Evolutionary conservation across 805 yeast species (phyloP).

Genomic region (Candida ascalaphidarum): DNA sequence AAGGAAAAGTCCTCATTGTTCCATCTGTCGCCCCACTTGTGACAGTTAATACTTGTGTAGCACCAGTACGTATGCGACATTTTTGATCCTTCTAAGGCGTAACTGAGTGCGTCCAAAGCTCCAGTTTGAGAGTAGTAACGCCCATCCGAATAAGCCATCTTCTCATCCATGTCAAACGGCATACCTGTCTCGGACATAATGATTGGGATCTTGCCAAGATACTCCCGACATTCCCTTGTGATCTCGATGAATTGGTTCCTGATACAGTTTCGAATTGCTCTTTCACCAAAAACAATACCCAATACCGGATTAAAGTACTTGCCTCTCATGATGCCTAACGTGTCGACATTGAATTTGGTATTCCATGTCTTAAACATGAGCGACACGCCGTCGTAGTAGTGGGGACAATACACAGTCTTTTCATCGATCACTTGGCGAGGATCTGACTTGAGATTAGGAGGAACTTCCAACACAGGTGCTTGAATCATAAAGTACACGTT

Average conservation of each 20-base stretch:
- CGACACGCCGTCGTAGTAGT: slow-evolving; percentile 92
- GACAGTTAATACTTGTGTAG: slow-evolving; percentile 64
- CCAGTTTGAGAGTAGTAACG: slow-evolving; percentile 65
- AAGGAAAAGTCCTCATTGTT: slow-evolving; percentile 90
- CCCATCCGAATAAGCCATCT: slow-evolving; percentile 58
- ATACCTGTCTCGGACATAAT: slow-evolving; percentile 93
- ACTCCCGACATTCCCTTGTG: slow-evolving; percentile 50
- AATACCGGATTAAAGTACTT: slow-evolving; percentile 63
- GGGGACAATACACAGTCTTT: slow-evolving; percentile 73
- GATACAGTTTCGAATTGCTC: slow-evolving; percentile 65
- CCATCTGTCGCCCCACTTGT: slow-evolving; percentile 88
- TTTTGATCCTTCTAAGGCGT: slow-evolving; percentile 68
- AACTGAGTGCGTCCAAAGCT: slow-evolving; percentile 77
- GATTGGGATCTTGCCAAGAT: slow-evolving; percentile 66
- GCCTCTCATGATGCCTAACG: slow-evolving; percentile 79
- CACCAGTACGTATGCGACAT: slow-evolving; percentile 82
- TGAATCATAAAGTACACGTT: slow-evolving; percentile 58
- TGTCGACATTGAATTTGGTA: slow-evolving; percentile 72
- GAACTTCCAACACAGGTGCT: slow-evolving; percentile 72
- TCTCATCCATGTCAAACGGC: slow-evolving; percentile 92
- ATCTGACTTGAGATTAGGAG: slow-evolving; percentile 55
- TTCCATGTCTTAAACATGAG: slow-evolving; percentile 91
- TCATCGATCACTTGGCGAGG: slow-evolving; percentile 43
- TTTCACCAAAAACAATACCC: slow-evolving; percentile 76
- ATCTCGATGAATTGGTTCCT: slow-evolving; percentile 61